Evolutionary conservation across 2,329 filamentous ascomycete genomes (phyloP).

Genomic region (Claviceps sp.): DNA sequence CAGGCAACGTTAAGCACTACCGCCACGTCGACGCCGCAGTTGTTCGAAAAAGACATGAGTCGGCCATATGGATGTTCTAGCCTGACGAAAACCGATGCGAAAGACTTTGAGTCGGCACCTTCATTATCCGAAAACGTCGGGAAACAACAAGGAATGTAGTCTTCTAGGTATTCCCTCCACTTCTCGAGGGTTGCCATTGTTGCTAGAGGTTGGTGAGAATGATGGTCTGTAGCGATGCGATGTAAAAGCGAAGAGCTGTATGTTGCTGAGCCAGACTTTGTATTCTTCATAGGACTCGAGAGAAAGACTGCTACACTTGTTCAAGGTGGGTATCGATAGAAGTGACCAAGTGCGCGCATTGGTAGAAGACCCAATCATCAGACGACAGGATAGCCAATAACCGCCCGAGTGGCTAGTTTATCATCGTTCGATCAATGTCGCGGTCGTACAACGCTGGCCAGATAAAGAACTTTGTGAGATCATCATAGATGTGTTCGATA

Average conservation of each 20-base stretch:
- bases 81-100: neutral
- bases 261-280: too few species aligned
- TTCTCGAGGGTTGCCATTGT: neutral
- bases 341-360: too few species aligned
- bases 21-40: neutral
- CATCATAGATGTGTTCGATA: too few species aligned
- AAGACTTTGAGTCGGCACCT: neutral
- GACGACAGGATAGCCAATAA: too few species aligned
- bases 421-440: too few species aligned
- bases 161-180: neutral
- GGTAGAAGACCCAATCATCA: too few species aligned
- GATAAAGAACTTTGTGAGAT: too few species aligned
- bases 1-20: neutral
- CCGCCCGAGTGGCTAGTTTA: too few species aligned
- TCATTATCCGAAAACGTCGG: neutral
- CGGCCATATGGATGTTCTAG: neutral
- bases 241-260: neutral
- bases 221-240: neutral
- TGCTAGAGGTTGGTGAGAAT: neutral
- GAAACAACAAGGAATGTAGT: neutral
- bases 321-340: too few species aligned
- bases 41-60: neutral
- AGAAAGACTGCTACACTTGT: too few species aligned
- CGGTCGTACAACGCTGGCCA: too few species aligned
- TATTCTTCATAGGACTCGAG: too few species aligned